Base-by-base conservation (phyloP, 306 rosid species). In the Corylus heterophylla region DNA sequence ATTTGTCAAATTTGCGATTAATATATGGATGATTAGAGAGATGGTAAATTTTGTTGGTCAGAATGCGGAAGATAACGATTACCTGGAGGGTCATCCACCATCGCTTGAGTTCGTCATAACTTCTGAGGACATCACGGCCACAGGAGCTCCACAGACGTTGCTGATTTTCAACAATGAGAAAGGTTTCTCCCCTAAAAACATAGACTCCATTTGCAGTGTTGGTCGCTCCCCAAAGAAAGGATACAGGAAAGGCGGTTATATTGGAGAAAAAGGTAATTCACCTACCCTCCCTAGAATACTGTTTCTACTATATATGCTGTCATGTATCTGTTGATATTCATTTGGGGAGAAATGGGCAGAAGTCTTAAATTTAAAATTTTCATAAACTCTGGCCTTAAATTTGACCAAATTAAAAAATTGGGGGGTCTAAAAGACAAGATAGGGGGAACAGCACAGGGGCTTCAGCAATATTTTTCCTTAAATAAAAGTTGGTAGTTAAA, bases 31-130 rank as follows among this genome's bases (percentile, higher is more conserved):
- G 12, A 48, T 10, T 54, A 31, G 44, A 29, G n/a, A 39, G 2
- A 37, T 67, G 50, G 31, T 27, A 9, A 1, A 25, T 29, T 58
- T 51, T 64, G 25, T 51, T 54, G 52, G 42, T 7, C 85, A 93
- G 98, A 93, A 93, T 48, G 97, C 98, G 1, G 98, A 93, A 76
- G 98, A 91, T 44, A 93, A 93, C 27, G 83, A 87, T 74, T 93
- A 93, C 51, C 2, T 0, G n/a, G 84, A 86, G 59, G 76, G 55
- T 25, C 3, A 1, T 4, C 5, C 4, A 1, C 51, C 98, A 4
- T 80, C 88, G 2, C 84, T 93, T 1, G 90, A 89, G 76, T 91
- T 91, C 80, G 62, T 93, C 51, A 79, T 93, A 73, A 91, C 94
- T 16, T 86, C 87, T 0, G 22, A 80, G 44, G 98, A 93, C 71